Percentiles rank a stretch among this genome's conserved stretches.
Evolutionary conservation across 306 rosid species (phyloP).

Genomic region (Fagus crenata): DNA sequence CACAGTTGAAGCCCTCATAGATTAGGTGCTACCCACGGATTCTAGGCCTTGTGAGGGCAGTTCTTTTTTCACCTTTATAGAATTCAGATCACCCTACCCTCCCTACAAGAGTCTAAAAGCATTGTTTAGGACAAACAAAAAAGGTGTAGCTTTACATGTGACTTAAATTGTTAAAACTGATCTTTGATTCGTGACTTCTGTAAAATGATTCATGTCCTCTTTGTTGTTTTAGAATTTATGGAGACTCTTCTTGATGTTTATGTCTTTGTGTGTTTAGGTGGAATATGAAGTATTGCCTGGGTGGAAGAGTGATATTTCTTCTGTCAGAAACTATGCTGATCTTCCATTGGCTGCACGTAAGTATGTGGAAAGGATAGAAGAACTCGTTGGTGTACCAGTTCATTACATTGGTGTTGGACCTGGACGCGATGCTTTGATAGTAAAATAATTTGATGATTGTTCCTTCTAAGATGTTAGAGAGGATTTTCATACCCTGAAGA

Average conservation of each 20-base stretch:
- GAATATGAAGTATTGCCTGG: conserved; percentile 85
- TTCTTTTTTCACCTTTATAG: not conserved
- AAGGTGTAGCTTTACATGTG: not conserved
- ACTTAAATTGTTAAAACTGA: conserved; percentile 3
- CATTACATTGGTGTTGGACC: conserved; percentile 95
- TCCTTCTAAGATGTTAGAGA: not conserved
- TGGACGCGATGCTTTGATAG: conserved; percentile 92
- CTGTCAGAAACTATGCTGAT: conserved; percentile 75
- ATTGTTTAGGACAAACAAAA: conserved; percentile 1
- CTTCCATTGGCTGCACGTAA: conserved; percentile 78
- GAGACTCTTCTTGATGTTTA: conserved; percentile 19
- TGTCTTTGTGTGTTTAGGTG: conserved; percentile 52
- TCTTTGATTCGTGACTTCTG: not conserved
- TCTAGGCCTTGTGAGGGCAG: not conserved
- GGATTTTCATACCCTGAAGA: conserved; percentile 27
- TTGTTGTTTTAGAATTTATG: not conserved
- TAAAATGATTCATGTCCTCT: conserved; percentile 4
- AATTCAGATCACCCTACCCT: not conserved
- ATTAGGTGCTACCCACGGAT: not conserved
- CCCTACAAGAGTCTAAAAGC: not conserved
- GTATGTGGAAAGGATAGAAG: conserved; percentile 88
- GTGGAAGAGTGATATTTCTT: conserved; percentile 82
- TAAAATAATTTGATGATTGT: conserved; percentile 41
- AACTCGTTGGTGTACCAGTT: conserved; percentile 80
- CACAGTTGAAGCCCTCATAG: not conserved